A percentile compares a stretch with the other conserved stretches of the same genome.
Conservation (phyloP, 2,329 filamentous ascomycete species). For the Mariannaea elegans region DNA sequence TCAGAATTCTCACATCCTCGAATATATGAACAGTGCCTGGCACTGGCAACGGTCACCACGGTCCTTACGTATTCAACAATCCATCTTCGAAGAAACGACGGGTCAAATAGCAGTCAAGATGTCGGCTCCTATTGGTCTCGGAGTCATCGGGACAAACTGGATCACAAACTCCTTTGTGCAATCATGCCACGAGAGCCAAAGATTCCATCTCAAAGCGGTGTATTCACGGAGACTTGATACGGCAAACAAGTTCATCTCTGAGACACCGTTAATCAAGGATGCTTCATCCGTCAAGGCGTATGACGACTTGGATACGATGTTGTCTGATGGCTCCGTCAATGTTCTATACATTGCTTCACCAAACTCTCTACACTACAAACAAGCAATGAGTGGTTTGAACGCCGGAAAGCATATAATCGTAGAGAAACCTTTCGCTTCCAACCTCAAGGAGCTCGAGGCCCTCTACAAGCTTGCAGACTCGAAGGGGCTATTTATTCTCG, state of each 20-base stretch:
- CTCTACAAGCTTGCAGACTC: constrained; percentile 30
- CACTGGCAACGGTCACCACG: too few species aligned
- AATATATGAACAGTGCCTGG: too few species aligned
- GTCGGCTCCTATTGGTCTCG: constrained; percentile 28
- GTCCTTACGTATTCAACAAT: too few species aligned
- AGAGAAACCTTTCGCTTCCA: constrained; percentile 33
- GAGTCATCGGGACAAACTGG: constrained; percentile 33
- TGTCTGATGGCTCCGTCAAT: constrained; percentile 15
- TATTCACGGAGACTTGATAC: constrained; percentile 30
- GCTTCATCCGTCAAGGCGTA: constrained; percentile 6
- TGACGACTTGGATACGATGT: constrained; percentile 24
- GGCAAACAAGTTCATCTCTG: constrained; percentile 22
- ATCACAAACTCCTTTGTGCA: constrained; percentile 34
- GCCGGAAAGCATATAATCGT: constrained; percentile 29
- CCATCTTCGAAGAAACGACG: too few species aligned
- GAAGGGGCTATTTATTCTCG: constrained; percentile 20
- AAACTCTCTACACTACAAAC: constrained; percentile 31
- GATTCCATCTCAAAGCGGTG: constrained; percentile 23
- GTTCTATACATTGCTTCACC: constrained; percentile 31
- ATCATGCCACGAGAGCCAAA: constrained; percentile 28
- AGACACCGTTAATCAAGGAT: constrained; percentile 27
- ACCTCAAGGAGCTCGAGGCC: constrained; percentile 15
- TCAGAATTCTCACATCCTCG: too few species aligned
- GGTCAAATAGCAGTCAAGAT: constrained; percentile 6
- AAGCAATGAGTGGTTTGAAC: constrained; percentile 19